A percentile compares a stretch with the other conserved stretches of the same genome.
These are phyloP conservation scores for Cercospora sp. DNA, from an alignment of 2,329 filamentous ascomycete species.

Conservation along the genomic window DNA sequence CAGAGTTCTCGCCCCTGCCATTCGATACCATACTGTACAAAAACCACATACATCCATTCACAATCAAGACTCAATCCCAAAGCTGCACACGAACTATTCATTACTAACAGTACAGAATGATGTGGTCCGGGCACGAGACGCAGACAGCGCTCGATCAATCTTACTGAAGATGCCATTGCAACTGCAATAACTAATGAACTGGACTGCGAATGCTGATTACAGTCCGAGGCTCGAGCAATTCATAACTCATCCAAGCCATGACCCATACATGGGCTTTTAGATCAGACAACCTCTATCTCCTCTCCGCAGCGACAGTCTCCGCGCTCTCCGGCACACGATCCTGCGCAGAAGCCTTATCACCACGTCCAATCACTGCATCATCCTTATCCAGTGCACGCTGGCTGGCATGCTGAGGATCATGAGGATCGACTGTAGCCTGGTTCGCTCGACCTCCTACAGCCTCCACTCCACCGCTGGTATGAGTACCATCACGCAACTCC, in stretches of 20 bases:
- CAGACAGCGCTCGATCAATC: neutral
- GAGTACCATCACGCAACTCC: conserved; percentile 50
- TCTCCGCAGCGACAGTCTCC: conserved; percentile 35
- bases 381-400: conserved; percentile 45
- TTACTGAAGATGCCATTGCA: neutral
- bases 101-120: neutral
- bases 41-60: neutral
- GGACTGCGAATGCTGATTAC: neutral
- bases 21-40: neutral
- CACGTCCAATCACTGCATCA: conserved; percentile 39
- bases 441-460: conserved; percentile 43
- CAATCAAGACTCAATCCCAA: neutral
- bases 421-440: conserved; percentile 33
- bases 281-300: conserved; percentile 1
- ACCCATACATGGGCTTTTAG: neutral
- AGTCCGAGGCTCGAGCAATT: neutral
- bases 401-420: conserved; percentile 39
- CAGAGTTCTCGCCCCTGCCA: neutral
- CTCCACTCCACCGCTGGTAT: conserved; percentile 42
- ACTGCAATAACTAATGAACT: neutral
- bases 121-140: neutral
- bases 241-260: neutral
- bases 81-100: neutral
- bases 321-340: conserved; percentile 40
- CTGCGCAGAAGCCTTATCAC: conserved; percentile 38